Evolutionary conservation across 2,329 filamentous ascomycete species (phyloP), one percentile per base, ranked within the genome.

Genomic region (Didymella segeticola): DNA sequence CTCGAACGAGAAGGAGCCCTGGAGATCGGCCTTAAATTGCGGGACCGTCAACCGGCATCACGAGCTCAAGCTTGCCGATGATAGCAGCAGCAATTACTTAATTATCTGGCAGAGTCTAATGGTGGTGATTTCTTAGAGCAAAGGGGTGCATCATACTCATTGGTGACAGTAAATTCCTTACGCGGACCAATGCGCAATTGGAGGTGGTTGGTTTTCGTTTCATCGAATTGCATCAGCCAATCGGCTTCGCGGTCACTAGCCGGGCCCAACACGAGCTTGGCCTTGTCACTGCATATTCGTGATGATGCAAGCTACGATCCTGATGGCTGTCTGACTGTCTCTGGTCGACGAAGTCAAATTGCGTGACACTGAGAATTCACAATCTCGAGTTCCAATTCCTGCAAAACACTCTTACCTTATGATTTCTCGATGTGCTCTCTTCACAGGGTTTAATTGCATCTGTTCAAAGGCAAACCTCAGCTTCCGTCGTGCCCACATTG

Each of bases 1-100:
- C 68, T 65, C 37, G 26, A 70, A 57, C 14, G 19, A 68, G 68
- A 59, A 71, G 67, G 67, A 63, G 66, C 58, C 20, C 48, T 36
- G 51, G 47, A 45, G 58, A 67, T 67, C 61, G 53, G 42, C 36
- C 30, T 47, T 50, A 20, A 47, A 41, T 15, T 50, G 51, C 49
- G 56, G 54, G 48, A 46, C 50, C 53, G 47, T 56, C 49, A 37
- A 22, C 33, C 51, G 50, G 23, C 51, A 46, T n/a, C 34, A 26
- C 34, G 11, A 54, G 29, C 30, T n/a, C 10, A 22, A 53, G 15
- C 11, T 27, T 31, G 29, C 23, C 36, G 17, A 52, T 9, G 34
- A 23, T 45, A 39, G 45, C 33, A 34, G 31, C 29, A 12, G 15
- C 8, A 14, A 10, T 8, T 53, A 12, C 14, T 25, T 10, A 31